Evolutionary conservation across 106 monocot species (phyloP), one percentile per base, ranked within the genome.

Genomic region (Hemerocallis citrina): DNA sequence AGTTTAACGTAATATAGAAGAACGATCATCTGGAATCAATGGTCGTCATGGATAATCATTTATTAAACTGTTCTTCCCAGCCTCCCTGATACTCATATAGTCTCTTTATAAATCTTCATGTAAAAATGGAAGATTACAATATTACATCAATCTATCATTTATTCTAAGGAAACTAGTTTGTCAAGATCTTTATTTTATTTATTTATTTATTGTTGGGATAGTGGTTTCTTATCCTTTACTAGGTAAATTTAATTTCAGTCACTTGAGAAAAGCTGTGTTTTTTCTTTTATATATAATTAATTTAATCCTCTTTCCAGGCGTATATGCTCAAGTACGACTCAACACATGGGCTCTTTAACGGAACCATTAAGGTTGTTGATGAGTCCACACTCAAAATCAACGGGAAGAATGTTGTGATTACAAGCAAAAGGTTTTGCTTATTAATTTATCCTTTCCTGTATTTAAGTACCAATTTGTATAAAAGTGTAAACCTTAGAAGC

Each of bases 291-390:
- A 32, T 0, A n/a, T n/a, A n/a, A n/a, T n/a, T n/a, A n/a, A n/a
- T n/a, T n/a, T n/a, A n/a, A n/a, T n/a, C n/a, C n/a, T n/a, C 14
- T 67, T 47, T 57, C 21, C 71, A 95, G 95, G 95, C 95, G 40
- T 95, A 95, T 65, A 95, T 95, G 95, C 73, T 95, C 24, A 95
- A 95, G 70, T 95, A 90, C 67, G 95, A 95, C 72, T 95, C 95
- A 21, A 95, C 95, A 22, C 95, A 95, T 84, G 95, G 95, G 19
- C 55, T 69, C 49, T 95, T 89, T 73, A 90, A 86, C 38, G 95
- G 95, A 66, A 72, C 78, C 30, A 71, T 95, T 55, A 75, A 90
- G 46, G 89, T 90, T 23, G 57, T 84, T 29, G 86, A 81, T 68
- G 81, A 79, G 4, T 78, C 81, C 13, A 81, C 86, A 24, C 56